These are phyloP conservation scores for Balamuthia mandrillaris DNA, from an alignment of 208 protist genomes.

Conservation along the genomic window DNA sequence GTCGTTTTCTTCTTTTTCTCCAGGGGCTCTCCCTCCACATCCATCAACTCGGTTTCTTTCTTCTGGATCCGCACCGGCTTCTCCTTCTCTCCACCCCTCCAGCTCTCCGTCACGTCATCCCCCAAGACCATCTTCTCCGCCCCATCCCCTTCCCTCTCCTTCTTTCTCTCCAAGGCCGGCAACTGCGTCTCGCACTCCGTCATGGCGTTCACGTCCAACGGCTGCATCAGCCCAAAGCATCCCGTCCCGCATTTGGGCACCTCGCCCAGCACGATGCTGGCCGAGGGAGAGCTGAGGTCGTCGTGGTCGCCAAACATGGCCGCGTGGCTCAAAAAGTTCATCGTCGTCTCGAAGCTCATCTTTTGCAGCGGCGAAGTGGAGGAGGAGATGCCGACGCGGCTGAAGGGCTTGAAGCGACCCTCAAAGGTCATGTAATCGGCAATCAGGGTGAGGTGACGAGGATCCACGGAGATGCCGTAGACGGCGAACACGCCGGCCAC, in stretches of 20 bases:
- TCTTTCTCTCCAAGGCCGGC: background rate
- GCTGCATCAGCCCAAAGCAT: constrained; percentile 53
- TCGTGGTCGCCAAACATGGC: constrained; percentile 56
- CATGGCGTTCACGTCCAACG: background rate
- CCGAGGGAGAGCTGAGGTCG: constrained; percentile 52
- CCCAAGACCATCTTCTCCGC: no score
- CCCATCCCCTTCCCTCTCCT: background rate
- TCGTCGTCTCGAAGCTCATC: constrained; percentile 77
- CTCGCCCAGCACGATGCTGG: constrained; percentile 66
- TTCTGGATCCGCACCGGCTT: no score
- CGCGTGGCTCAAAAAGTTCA: constrained; percentile 63
- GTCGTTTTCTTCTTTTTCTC: no score
- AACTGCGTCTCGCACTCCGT: background rate
- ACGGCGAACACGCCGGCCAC: constrained; percentile 73
- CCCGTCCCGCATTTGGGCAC: constrained; percentile 58
- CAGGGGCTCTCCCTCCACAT: no score
- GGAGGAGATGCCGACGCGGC: constrained; percentile 69
- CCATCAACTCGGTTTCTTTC: no score
- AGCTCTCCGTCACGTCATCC: no score
- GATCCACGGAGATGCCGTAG: constrained; percentile 84
- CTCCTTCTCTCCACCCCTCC: no score
- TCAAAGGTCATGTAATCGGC: constrained; percentile 81
- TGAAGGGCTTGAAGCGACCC: constrained; percentile 71
- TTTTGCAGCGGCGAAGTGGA: constrained; percentile 71
- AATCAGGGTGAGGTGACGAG: constrained; percentile 76